Evolutionary conservation across 2,329 filamentous ascomycete species (phyloP), one percentile per base, ranked within the genome.

Genomic region (Raffaelea arxii): DNA sequence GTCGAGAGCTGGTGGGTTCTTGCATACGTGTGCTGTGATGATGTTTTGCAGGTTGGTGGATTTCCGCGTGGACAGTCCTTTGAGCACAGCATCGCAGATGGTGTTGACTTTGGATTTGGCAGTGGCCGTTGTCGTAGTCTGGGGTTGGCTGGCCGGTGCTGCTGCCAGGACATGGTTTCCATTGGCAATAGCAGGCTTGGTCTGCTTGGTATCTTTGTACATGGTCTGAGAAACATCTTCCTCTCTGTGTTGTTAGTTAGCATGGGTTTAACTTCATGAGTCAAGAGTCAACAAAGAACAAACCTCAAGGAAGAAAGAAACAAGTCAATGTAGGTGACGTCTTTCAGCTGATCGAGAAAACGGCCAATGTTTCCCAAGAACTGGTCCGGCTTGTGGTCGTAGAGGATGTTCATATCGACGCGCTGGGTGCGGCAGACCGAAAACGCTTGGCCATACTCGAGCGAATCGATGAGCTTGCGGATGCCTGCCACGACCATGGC

Each of bases 381-480:
- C 54, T 94, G 86, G 32, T 81, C 74, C 0, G 91, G 88, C n/a
- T 81, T 80, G 64, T 97, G 87, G 59, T 98, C 92, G 58, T 94
- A 91, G 3, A 98, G 70, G 51, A 98, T 91, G 59, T 98, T 98
- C 84, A 97, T 90, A 59, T 98, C 92, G 1, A 98, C 92, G 55
- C 94, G 80, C 61, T 98, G 94, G 21, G 82, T 91, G 43, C 92
- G 81, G 61, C 92, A 97, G 51, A 88, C 83, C 21, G 85, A 70
- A 60, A 96, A 98, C 0, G 92, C 92, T 44, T 78, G 79, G 42
- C 76, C 78, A 59, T 96, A 98, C 56, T 92, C 80, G 61, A 85
- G 86, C 25, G 77, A 71, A 46, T 89, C 84, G 44, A 98, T 86
- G 44, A 85, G 79, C 43, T 78, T 77, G 41, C 92, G 79, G 47